Conservation (phyloP, 495 filamentous ascomycete genomes). For the Penicillium ucsense region DNA sequence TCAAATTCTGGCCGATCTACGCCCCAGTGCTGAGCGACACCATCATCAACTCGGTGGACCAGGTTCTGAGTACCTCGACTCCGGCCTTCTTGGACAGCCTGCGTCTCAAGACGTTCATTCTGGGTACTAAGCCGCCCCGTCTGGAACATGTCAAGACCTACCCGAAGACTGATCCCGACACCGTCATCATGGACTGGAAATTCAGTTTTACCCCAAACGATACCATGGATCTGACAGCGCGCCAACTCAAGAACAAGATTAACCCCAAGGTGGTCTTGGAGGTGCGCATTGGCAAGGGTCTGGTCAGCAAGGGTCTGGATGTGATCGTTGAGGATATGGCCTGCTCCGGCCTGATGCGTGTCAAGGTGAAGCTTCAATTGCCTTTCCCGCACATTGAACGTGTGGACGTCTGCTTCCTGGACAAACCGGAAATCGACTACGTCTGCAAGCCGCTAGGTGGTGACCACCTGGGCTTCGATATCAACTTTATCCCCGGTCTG, state of each 20-base stretch:
- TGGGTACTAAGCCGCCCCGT: slow-evolving; percentile 89
- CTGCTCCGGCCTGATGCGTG: slow-evolving; percentile 84
- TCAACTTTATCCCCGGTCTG: slow-evolving; percentile 95
- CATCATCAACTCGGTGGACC: slow-evolving; percentile 86
- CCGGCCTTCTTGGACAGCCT: slow-evolving; percentile 90
- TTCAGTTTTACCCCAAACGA: slow-evolving; percentile 99
- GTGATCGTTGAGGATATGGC: slow-evolving; percentile 98
- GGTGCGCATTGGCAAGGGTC: slow-evolving; percentile 83
- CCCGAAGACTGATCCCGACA: slow-evolving; percentile 88
- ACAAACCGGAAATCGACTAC: slow-evolving; percentile 73
- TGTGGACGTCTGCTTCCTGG: slow-evolving; percentile 83
- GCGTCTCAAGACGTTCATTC: slow-evolving; percentile 78
- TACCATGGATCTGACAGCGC: slow-evolving; percentile 76
- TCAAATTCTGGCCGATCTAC: slow-evolving; percentile 99
- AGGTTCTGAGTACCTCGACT: slow-evolving; percentile 83
- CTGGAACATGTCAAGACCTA: slow-evolving; percentile 98
- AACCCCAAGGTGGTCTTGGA: slow-evolving; percentile 96
- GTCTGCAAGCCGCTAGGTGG: slow-evolving; percentile 96
- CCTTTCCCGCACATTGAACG: slow-evolving; percentile 91
- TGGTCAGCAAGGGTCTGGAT: slow-evolving; percentile 92
- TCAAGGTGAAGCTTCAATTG: slow-evolving; percentile 95
- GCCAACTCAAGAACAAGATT: slow-evolving; percentile 86
- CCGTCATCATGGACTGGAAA: slow-evolving; percentile 98
- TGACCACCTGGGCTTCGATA: slow-evolving; percentile 91
- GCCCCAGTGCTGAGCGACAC: slow-evolving; percentile 86